These are phyloP conservation scores for Calonectria leucothoes DNA, from an alignment of 2,329 filamentous ascomycete species.

Conservation along the genomic window DNA sequence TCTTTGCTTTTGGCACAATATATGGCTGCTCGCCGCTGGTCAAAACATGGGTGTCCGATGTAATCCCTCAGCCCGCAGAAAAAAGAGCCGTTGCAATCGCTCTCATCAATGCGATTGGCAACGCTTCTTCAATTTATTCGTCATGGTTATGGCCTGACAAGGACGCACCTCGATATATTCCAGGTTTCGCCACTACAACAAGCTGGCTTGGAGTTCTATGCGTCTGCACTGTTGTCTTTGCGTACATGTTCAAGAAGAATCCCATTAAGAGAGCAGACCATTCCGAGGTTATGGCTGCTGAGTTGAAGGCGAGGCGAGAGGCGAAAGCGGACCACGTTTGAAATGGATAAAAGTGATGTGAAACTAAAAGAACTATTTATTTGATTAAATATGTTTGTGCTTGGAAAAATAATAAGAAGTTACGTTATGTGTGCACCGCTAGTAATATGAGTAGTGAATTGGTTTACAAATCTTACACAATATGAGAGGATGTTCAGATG, in stretches of 20 bases:
- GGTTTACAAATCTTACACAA: too few species aligned
- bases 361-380: too few species aligned
- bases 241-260: neutral
- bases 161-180: conserved; percentile 15
- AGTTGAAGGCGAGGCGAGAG: neutral
- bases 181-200: conserved; percentile 13
- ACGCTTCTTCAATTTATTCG: conserved; percentile 15
- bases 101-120: neutral
- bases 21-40: neutral
- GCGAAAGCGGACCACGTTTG: neutral
- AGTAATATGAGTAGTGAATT: too few species aligned
- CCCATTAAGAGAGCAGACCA: neutral
- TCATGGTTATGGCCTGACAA: conserved; percentile 17
- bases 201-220: neutral
- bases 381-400: too few species aligned
- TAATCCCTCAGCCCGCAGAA: neutral
- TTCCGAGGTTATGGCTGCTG: neutral
- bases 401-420: too few species aligned
- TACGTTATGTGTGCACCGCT: too few species aligned
- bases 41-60: neutral
- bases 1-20: neutral
- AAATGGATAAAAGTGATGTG: neutral
- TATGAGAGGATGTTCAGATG: too few species aligned
- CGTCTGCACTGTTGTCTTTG: neutral
- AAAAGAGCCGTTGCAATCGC: neutral